Evolutionary conservation across 2,329 filamentous ascomycete species (phyloP).

Genomic region (Aspergillus japonicus): DNA sequence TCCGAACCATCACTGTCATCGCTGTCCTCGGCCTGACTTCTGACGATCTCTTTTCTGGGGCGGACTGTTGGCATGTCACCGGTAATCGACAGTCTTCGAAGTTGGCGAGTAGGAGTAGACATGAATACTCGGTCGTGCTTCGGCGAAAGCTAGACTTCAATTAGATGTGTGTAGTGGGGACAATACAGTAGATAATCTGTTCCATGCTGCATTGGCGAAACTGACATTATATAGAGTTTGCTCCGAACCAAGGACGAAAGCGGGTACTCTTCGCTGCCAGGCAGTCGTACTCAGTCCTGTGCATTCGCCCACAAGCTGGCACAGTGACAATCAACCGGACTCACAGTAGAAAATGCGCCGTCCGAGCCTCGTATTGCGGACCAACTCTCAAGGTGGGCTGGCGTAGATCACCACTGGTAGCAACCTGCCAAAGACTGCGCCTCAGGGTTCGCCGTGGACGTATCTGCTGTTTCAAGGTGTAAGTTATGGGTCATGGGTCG

Average conservation of each 20-base stretch:
- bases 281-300: not conserved
- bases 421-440: not conserved
- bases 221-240: constrained; percentile 33
- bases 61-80: constrained; percentile 34
- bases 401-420: not conserved
- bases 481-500: too few species aligned
- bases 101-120: constrained; percentile 42
- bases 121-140: constrained; percentile 22
- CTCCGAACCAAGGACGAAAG: constrained; percentile 36
- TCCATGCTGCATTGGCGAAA: constrained; percentile 3
- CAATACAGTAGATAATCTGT: not conserved
- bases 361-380: not conserved
- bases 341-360: too few species aligned
- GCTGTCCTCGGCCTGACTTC: constrained; percentile 17
- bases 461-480: not conserved
- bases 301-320: not conserved
- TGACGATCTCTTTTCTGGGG: constrained; percentile 24
- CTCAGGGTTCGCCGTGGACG: not conserved
- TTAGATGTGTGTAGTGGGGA: not conserved
- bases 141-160: not conserved
- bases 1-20: constrained; percentile 16
- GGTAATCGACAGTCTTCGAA: constrained; percentile 41
- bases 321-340: not conserved
- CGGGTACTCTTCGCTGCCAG: constrained; percentile 31
- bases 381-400: not conserved